Percentiles rank a stretch among this genome's conserved stretches.
Conservation (phyloP, 2,329 filamentous ascomycete species). For the Clonostachys chloroleuca region DNA sequence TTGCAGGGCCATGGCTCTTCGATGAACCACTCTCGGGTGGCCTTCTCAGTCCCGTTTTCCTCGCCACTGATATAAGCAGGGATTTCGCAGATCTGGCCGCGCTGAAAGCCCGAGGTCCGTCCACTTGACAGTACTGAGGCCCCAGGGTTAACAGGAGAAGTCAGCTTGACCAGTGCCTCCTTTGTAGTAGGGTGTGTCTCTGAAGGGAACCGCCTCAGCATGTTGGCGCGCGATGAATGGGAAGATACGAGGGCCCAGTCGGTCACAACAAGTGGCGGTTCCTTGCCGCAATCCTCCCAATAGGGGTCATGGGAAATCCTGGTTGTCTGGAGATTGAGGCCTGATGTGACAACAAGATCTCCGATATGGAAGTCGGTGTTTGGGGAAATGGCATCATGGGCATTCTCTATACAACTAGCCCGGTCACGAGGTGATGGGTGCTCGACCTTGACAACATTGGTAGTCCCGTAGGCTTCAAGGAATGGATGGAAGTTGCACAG, state of each 20-base stretch:
- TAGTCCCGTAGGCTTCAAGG: constrained; percentile 22
- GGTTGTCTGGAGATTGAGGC: constrained; percentile 34
- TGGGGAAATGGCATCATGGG: constrained; percentile 27
- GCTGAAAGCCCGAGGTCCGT: constrained; percentile 35
- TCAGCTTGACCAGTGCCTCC: constrained; percentile 23
- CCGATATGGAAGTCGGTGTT: constrained; percentile 24
- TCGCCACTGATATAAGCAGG: constrained; percentile 33
- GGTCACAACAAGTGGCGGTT: constrained; percentile 33
- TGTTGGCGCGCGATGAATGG: constrained; percentile 25
- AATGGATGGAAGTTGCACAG: constrained; percentile 39
- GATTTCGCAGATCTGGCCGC: constrained; percentile 34
- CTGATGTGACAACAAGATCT: constrained; percentile 30
- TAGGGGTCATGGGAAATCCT: constrained; percentile 37
- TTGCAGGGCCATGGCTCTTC: constrained; percentile 30
- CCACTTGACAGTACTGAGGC: constrained; percentile 31
- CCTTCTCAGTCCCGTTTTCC: constrained; percentile 32
- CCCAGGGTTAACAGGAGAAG: constrained; percentile 23
- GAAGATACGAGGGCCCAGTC: constrained; percentile 37
- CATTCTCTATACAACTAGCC: constrained; percentile 21
- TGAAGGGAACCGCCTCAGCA: constrained; percentile 32
- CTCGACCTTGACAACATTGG: constrained; percentile 21
- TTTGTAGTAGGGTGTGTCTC: constrained; percentile 19
- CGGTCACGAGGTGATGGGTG: constrained; percentile 37
- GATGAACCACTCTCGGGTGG: constrained; percentile 39
- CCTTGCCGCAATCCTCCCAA: constrained; percentile 34